These are phyloP conservation scores for Cydonia oblonga DNA, from an alignment of 331 rosid species.

Conservation along the genomic window DNA sequence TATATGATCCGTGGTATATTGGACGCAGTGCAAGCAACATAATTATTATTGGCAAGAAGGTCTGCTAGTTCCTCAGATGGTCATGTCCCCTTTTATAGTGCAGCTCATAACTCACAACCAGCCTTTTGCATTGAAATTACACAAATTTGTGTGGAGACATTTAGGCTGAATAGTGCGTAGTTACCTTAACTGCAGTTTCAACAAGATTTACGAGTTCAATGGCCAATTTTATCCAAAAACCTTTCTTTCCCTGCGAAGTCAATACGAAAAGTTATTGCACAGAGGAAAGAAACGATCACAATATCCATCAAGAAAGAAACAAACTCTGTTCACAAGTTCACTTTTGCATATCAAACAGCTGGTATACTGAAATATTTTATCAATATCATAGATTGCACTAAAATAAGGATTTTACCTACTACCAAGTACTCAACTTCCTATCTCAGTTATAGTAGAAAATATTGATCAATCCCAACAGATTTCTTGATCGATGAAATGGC, in stretches of 20 bases:
- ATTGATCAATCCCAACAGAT: neutral
- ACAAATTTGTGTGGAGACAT: neutral
- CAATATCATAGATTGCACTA: neutral
- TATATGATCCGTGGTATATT: neutral
- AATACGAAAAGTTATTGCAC: neutral
- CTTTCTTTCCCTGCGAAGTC: slow-evolving; percentile 48
- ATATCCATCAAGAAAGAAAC: neutral
- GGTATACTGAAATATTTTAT: neutral
- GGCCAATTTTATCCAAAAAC: slow-evolving; percentile 74
- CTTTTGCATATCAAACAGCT: neutral
- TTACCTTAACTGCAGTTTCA: slow-evolving; percentile 56
- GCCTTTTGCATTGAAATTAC: neutral
- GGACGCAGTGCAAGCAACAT: neutral
- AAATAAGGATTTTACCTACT: neutral
- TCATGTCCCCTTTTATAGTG: neutral
- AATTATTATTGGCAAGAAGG: neutral
- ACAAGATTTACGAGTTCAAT: slow-evolving; percentile 54
- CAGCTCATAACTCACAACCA: neutral
- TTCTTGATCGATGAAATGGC: neutral
- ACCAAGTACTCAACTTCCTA: neutral
- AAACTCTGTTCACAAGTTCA: neutral
- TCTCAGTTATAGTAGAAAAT: neutral
- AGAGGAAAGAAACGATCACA: neutral
- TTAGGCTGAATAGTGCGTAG: neutral
- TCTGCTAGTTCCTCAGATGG: neutral